Base-by-base conservation (phyloP, 768 basidiomycete genomes). In the Peribolospora baueri region DNA sequence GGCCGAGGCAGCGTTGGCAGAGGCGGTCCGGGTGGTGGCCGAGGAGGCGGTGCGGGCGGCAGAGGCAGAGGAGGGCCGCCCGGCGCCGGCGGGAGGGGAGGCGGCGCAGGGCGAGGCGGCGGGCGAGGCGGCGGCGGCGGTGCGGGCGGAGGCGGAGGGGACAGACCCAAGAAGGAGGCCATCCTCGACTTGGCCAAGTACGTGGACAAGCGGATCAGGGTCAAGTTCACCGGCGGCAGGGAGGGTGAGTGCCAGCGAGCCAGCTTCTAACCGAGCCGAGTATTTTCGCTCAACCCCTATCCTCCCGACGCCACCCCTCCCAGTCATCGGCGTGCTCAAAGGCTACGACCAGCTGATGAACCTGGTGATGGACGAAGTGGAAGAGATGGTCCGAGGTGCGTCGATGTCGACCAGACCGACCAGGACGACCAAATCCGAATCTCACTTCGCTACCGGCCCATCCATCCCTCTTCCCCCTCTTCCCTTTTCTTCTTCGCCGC, bases 161-260 rank as follows among this genome's bases (percentile, higher is more conserved):
- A 86, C 61, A 85, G 82, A 65, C 84, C 83, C 48, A 84, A 82
- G 67, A 76, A 84, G 47, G 91, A 97, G 68, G 84, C 86, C 39
- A 95, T 97, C 68, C 77, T 97, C 41, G 88, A 95, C 67, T 78
- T 97, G 41, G 78, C 83, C 51, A 90, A 91, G 68, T 97, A 93
- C 63, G 82, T 82, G 53, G 84, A 91, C 67, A 80, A 88, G 68
- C 76, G 78, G 58, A 84, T 98, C 65, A 72, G 86, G 55, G 88
- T 97, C 64, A 95, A 93, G 69, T 97, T 98, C 65, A 86, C 86
- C n/a, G 93, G 93, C 48, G 91, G 91, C 45, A 72, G 93, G 46
- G 88, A 98, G 76, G 88, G 90, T 84, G 58, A 52, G 63, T 63
- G 2, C 4, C 3, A 11, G 6, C 3, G 42, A 52, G n/a, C 52